Conservation (phyloP, 331 rosid species). For the Quercus lobata region DNA sequence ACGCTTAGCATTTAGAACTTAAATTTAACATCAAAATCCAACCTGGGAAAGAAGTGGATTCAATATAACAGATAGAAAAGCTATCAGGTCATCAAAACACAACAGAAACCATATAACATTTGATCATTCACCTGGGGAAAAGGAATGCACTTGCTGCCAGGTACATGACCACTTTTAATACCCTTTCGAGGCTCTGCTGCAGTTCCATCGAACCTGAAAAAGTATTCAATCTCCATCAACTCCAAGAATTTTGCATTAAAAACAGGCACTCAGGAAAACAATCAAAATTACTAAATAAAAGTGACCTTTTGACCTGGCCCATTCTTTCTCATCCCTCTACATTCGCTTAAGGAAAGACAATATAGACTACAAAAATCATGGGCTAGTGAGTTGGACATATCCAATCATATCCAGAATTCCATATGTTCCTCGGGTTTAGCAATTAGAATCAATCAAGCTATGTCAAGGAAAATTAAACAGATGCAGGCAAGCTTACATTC, state of each 20-base stretch:
- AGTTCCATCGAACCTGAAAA: conserved; percentile 81
- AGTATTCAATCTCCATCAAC: conserved; percentile 26
- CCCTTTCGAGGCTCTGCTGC: conserved; percentile 94
- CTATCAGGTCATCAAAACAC: not conserved
- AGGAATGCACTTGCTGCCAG: conserved; percentile 95
- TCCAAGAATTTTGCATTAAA: conserved; percentile 5
- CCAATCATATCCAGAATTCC: not conserved
- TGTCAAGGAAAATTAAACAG: not conserved
- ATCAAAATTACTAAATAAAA: not conserved
- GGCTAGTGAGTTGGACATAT: not conserved
- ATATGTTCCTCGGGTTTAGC: not conserved
- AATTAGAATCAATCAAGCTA: not conserved
- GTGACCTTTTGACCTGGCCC: not conserved
- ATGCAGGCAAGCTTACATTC: not conserved
- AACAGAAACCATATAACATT: not conserved
- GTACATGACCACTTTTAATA: conserved; percentile 93
- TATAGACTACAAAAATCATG: not conserved
- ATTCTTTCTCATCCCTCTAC: not conserved
- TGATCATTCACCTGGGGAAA: conserved; percentile 61
- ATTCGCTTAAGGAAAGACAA: not conserved
- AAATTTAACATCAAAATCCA: not conserved
- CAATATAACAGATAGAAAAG: not conserved
- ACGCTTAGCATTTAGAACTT: not conserved
- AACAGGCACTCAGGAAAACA: not conserved
- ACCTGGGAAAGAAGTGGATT: not conserved